Evolutionary conservation across 1,284 basidiomycete genomes (phyloP), one percentile per base, ranked within the genome.

Genomic region (Ganoderma resinaceum): DNA sequence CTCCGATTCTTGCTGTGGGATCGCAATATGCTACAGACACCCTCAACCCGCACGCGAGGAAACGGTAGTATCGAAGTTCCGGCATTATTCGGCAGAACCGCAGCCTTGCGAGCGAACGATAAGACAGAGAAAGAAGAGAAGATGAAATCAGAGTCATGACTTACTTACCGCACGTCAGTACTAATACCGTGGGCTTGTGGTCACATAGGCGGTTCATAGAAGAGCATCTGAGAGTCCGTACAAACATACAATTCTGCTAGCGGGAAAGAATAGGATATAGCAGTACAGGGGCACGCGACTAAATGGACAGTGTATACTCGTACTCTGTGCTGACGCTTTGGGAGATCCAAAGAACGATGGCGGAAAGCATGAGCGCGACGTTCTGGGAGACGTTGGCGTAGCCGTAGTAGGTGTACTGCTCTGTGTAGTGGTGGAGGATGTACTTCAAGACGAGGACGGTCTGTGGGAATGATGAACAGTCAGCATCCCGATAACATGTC

Each of bases 341-440:
- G 3, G 94, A 93, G 67, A 95, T 88, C 95, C 95, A 97, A 23
- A 97, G 86, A 3, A 95, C 87, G 69, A 95, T 85, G 0, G 91
- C 89, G 20, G 92, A 93, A n/a, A 97, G 85, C 97, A 99, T 98
- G 75, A 98, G 87, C 1, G 91, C 89, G 8, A 94, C 88, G 78
- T 96, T 98, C 85, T 97, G 96, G 26, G 94, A 91, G 18, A 98
- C 96, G 79, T 96, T 97, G 40, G 96, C 95, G 67, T 96, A 94
- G 26, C 97, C 97, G 79, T 97, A 99, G 80, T 97, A 97, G 46
- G 90, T 88, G 81, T 91, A 97, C 73, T 92, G 91, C 66, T 92
- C 90, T 0, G 88, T 80, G 77, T 94, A 94, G 29, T 86, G 86
- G 9, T 89, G 85, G 38, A 98, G 82, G 71, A 97, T 81, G 78